Evolutionary conservation across 768 basidiomycete species (phyloP), one percentile per base, ranked within the genome.

Genomic region (Neoboletus magnificus): DNA sequence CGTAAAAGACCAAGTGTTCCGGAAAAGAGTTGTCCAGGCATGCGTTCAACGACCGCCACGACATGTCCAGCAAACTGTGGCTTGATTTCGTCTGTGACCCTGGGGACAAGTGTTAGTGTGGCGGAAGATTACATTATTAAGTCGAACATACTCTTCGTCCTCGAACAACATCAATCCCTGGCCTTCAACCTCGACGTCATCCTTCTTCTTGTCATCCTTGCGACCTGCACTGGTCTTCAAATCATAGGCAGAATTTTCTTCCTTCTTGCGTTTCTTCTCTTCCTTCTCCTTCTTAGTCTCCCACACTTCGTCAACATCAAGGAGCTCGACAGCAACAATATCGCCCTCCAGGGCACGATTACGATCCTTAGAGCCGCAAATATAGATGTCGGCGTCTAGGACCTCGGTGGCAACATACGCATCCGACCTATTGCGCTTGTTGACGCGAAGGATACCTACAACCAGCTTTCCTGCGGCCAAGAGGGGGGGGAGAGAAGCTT

Each of bases 241-340:
- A 66, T 98, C 96, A 71, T 94, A 98, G 0, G 94, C 92, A 29
- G 93, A 87, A 69, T 95, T 97, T 76, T 98, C 97, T 76, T 98
- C 97, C 82, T 99, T 99, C 78, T 98, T 98, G 67, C 96, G 82
- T 79, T 99, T 98, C 87, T 99, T 99, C 78, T 98, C 97, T 72
- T 98, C 97, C 76, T 99, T 99, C 77, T 99, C 97, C 76, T 99
- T 99, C 81, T 99, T 99, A 6, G 97, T 97, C 10, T 91, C 89
- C 92, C 92, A 92, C 15, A 97, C 95, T 73, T 98, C 95, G 65
- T 98, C 94, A 25, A 98, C 96, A 64, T 99, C 97, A 52, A 99
- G 81, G 43, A 99, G 82, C 72, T 99, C 97, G 23, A 99, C 92
- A 22, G 96, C 97, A 55, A 99, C 93, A 54, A 98, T 96, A 68